Conservation (phyloP, 2,329 filamentous ascomycete genomes). For the Juglanconis sp. region DNA sequence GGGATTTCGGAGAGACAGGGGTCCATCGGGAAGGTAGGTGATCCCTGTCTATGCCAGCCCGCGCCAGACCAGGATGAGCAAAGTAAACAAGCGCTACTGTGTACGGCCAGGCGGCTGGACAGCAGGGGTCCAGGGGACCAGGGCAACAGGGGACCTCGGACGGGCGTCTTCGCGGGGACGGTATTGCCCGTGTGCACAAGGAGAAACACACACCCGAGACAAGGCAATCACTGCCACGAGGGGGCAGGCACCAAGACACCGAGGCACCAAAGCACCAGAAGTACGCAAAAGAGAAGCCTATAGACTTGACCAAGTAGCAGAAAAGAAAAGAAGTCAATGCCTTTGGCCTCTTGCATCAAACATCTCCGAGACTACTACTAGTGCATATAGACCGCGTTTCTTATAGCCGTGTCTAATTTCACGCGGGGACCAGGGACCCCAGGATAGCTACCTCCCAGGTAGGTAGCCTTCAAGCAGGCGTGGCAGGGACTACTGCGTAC, state of each 20-base stretch:
- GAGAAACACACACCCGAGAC: too few relatives aligned
- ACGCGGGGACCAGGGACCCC: neutral
- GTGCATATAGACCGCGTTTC: slow-evolving; percentile 2
- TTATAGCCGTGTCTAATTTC: slow-evolving; percentile 3
- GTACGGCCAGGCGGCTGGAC: neutral
- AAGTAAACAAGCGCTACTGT: neutral
- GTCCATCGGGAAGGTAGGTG: neutral
- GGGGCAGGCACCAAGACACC: too few relatives aligned
- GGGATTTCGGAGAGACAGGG: neutral
- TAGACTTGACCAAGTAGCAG: too few relatives aligned
- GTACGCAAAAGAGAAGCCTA: too few relatives aligned
- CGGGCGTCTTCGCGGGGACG: too few relatives aligned
- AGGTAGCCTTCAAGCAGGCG: neutral
- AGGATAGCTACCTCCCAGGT: neutral
- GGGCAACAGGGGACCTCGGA: neutral
- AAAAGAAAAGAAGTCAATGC: too few relatives aligned
- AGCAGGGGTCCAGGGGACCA: neutral
- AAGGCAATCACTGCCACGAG: too few relatives aligned
- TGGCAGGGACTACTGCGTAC: too few relatives aligned
- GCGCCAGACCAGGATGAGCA: neutral
- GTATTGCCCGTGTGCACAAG: too few relatives aligned
- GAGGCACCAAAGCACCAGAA: too few relatives aligned
- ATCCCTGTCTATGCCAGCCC: neutral
- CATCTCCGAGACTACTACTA: slow-evolving; percentile 5
- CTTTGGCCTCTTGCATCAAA: neutral